phyloP scores from a whole-genome alignment of 441 rosid species.

The Kokia cookei region DNA sequence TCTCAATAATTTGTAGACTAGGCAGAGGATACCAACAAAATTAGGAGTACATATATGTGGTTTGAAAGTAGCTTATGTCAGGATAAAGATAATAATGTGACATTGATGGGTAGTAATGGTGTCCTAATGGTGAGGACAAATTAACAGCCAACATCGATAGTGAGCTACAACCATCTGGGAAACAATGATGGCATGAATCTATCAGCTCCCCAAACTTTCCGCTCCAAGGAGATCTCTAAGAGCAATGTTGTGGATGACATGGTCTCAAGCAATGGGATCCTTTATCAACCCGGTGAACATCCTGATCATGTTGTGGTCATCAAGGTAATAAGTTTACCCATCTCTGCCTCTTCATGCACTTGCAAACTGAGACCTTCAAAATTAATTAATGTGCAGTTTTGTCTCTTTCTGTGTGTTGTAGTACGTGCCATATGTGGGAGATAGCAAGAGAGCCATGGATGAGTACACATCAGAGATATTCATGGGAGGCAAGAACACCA shows the following conservation, averaged over 20 bases:
- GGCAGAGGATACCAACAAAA: not conserved
- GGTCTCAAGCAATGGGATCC: constrained; percentile 89
- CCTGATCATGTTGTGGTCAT: constrained; percentile 97
- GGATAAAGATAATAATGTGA: not conserved
- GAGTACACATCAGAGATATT: constrained; percentile 95
- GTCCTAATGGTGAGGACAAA: not conserved
- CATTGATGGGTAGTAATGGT: not conserved
- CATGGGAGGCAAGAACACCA: constrained; percentile 94
- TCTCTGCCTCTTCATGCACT: not conserved
- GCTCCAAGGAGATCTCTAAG: constrained; percentile 94
- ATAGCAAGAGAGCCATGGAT: constrained; percentile 97
- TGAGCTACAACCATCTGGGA: constrained; percentile 96
- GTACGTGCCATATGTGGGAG: constrained; percentile 87
- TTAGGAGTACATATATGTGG: not conserved
- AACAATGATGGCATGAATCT: constrained; percentile 98
- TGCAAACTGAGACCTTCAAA: not conserved
- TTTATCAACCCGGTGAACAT: constrained; percentile 89
- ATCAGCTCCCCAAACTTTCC: constrained; percentile 92
- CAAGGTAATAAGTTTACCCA: constrained; percentile 40
- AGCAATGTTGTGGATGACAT: constrained; percentile 96
- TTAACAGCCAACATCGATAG: constrained; percentile 89
- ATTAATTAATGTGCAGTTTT: not conserved
- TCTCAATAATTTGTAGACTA: not conserved
- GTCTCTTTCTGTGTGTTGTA: constrained; percentile 9
- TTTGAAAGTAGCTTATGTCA: not conserved